Evolutionary conservation across 352 stramenopile genomes (phyloP).

Genomic region (Phytophthora palmivora): DNA sequence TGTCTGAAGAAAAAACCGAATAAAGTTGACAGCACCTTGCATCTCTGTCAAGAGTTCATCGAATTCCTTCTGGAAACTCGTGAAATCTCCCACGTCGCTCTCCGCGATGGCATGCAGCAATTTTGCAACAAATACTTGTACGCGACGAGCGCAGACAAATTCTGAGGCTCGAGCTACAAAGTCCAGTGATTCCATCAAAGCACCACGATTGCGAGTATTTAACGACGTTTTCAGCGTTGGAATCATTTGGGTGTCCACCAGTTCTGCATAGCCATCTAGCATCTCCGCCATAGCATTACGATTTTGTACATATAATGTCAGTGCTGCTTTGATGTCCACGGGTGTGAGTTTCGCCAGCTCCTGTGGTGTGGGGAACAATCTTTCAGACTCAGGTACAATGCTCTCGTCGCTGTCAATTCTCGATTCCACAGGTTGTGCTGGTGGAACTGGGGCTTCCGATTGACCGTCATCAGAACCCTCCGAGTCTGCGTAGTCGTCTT

Average conservation of each 20-base stretch:
- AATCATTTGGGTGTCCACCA: conserved; percentile 60
- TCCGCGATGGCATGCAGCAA: conserved; percentile 63
- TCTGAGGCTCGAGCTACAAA: conserved; percentile 71
- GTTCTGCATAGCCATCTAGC: conserved; percentile 70
- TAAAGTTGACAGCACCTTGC: conserved; percentile 35
- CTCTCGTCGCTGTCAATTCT: conserved; percentile 39
- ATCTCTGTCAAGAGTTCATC: conserved; percentile 34
- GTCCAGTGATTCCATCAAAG: conserved; percentile 70
- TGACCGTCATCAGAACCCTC: conserved; percentile 1
- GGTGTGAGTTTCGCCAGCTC: conserved; percentile 68
- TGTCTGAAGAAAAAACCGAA: conserved; percentile 37
- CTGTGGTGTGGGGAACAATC: conserved; percentile 55
- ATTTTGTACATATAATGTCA: conserved; percentile 71
- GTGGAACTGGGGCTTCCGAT: conserved; percentile 1
- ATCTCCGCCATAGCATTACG: conserved; percentile 67
- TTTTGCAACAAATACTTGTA: conserved; percentile 71
- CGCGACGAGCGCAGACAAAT: conserved; percentile 70
- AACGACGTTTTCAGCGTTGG: conserved; percentile 52
- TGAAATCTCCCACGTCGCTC: conserved; percentile 49
- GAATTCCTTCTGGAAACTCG: conserved; percentile 33
- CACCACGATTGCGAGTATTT: conserved; percentile 44
- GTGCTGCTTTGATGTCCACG: conserved; percentile 61
- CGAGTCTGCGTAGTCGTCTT: conserved; percentile 23
- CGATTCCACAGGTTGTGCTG: conserved; percentile 38
- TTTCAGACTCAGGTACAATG: conserved; percentile 4